Percentiles rank a stretch among this genome's conserved stretches.
These are phyloP conservation scores for Aspergillus spinulosporus DNA, from an alignment of 2,329 filamentous ascomycete genomes.

Conservation along the genomic window DNA sequence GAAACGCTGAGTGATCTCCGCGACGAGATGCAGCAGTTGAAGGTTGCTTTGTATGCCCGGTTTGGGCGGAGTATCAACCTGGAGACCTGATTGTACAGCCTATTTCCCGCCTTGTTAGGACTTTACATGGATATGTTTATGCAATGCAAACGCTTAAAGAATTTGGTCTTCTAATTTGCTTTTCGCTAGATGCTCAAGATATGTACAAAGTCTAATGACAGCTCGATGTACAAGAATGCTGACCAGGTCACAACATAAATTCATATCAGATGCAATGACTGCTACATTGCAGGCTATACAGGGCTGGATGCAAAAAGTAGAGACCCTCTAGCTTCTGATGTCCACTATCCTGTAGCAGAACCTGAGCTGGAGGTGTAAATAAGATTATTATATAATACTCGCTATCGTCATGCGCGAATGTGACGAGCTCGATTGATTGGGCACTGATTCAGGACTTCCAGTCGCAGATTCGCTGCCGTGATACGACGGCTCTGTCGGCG, in stretches of 20 bases:
- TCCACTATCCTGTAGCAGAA: slow-evolving; percentile 4
- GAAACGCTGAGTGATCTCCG: slow-evolving; percentile 71
- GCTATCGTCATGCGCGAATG: slow-evolving; percentile 50
- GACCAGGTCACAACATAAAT: slow-evolving; percentile 3
- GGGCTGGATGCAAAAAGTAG: not conserved
- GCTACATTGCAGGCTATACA: not conserved
- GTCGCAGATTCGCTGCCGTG: slow-evolving; percentile 26
- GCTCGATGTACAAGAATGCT: not conserved
- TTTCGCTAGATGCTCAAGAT: not conserved
- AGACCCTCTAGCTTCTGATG: not conserved
- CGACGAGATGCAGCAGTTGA: slow-evolving; percentile 86
- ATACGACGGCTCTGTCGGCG: slow-evolving; percentile 23
- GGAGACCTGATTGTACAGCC: slow-evolving; percentile 63
- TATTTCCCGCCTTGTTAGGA: not conserved
- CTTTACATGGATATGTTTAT: not conserved
- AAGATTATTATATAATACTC: slow-evolving; percentile 43
- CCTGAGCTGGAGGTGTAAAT: not conserved
- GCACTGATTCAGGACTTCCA: slow-evolving; percentile 25
- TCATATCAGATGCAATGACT: slow-evolving; percentile 5
- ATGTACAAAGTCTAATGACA: slow-evolving; percentile 7
- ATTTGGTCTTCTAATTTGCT: not conserved
- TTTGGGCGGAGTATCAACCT: slow-evolving; percentile 98
- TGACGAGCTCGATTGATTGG: slow-evolving; percentile 32
- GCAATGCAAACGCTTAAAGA: slow-evolving; percentile 1
- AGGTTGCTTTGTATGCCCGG: slow-evolving; percentile 87